Evolutionary conservation across 495 filamentous ascomycete species (phyloP), one percentile per base, ranked within the genome.

Genomic region (Aspergillus asperescens): DNA sequence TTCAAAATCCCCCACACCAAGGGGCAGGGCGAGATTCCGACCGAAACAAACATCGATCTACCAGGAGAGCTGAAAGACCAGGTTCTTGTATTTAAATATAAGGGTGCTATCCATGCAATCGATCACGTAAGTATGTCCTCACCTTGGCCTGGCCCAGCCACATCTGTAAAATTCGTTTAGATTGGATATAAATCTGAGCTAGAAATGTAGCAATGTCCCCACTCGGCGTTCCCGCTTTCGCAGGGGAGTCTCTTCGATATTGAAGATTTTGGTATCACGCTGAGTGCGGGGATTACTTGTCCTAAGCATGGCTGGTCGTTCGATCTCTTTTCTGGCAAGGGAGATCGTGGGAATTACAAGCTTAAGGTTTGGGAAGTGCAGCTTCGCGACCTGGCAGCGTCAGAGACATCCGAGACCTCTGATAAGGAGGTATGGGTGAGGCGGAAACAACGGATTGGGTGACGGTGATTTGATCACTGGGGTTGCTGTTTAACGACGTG

Each of bases 271-370:
- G 81, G 81, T 9, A 61, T 73, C 50, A 54, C 55, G 1, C 61
- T 73, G 5, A 71, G 68, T 31, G 66, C 75, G 2, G 81, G 81
- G 0, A 64, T 84, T 13, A 78, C 75, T 6, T 84, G 81, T 57
- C 79, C 80, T 1, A 82, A 83, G 56, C 80, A 84, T 54, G 73
- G 66, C 31, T 84, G 81, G 81, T 81, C 79, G 0, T 83, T 83
- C 61, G 81, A 84, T 59, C 55, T 84, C 20, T 76, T 77, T 49
- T 74, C 80, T 0, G 81, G 81, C 3, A 63, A 65, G 51, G 69
- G 69, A 4, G 81, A 84, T 50, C 74, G 78, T 1, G 77, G 73
- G n/a, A 81, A 69, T 50, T 83, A 83, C 57, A 73, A 68, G 59
- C 65, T 84, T 16, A 77, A 77, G 46, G 61, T 77, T 27, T 84